These are phyloP conservation scores for Citrus unshiu DNA, from an alignment of 345 rosid species.

Conservation along the genomic window DNA sequence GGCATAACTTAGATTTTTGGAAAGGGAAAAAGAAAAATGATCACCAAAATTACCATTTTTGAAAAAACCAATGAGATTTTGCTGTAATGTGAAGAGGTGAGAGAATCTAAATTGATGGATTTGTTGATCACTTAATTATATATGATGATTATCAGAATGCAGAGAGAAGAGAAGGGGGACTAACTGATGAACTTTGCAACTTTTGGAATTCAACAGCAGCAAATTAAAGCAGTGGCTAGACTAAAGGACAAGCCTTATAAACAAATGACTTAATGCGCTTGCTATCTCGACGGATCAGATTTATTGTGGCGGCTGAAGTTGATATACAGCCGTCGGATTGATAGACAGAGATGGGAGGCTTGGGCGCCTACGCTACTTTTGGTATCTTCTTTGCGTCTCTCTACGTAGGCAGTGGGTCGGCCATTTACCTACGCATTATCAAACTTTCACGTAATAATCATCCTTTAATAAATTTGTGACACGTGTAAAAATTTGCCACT, in stretches of 20 bases:
- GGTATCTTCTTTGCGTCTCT: conserved; percentile 25
- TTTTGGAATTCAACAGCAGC: conserved; percentile 34
- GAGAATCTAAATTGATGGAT: too few species aligned
- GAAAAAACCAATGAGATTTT: conserved; percentile 1
- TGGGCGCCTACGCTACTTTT: conserved; percentile 47
- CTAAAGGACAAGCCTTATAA: conserved; percentile 25
- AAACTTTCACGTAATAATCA: not conserved
- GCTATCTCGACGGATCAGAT: conserved; percentile 22
- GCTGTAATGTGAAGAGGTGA: not conserved
- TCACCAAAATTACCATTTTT: conserved; percentile 17
- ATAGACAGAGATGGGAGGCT: conserved; percentile 29
- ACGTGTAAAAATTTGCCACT: conserved; percentile 1
- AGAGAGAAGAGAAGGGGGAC: not conserved
- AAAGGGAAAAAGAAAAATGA: not conserved
- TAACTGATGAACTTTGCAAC: conserved; percentile 23
- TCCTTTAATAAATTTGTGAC: not conserved
- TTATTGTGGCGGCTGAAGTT: conserved; percentile 32
- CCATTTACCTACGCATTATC: conserved; percentile 16
- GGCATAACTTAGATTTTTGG: not conserved
- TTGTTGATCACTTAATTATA: too few species aligned
- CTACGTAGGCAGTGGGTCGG: conserved; percentile 21
- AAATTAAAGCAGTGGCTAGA: conserved; percentile 26
- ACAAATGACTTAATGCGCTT: conserved; percentile 18
- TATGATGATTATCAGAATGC: not conserved
- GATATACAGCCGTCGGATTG: conserved; percentile 24